phyloP scores from a whole-genome alignment of 1,284 basidiomycete genomes.

The Tremellales sp. region DNA sequence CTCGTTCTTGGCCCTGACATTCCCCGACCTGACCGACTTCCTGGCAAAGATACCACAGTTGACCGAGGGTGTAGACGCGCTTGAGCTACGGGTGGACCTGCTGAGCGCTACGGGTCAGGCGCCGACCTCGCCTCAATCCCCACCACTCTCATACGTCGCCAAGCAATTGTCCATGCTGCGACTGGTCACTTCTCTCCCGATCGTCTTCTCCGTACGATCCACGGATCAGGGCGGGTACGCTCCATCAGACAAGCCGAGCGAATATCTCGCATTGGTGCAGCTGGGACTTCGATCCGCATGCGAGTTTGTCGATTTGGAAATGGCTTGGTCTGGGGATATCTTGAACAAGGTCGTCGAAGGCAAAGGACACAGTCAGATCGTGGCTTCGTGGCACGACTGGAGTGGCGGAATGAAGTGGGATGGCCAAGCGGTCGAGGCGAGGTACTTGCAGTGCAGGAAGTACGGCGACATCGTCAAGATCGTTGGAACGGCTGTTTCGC shows the following conservation, averaged over 20 bases:
- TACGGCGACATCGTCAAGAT: constrained; percentile 90
- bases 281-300: constrained; percentile 78
- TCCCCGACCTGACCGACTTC: constrained; percentile 75
- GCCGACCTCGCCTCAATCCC: constrained; percentile 56
- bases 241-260: constrained; percentile 70
- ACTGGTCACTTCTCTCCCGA: constrained; percentile 71
- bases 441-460: constrained; percentile 61
- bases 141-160: constrained; percentile 69
- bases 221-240: constrained; percentile 86
- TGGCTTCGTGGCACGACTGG: constrained; percentile 95
- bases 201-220: constrained; percentile 89
- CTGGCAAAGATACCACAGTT: constrained; percentile 68
- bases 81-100: constrained; percentile 91
- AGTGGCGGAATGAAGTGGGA: constrained; percentile 81
- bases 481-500: constrained; percentile 71
- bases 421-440: constrained; percentile 61
- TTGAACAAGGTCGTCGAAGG: constrained; percentile 60
- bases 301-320: constrained; percentile 92
- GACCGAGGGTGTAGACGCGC: constrained; percentile 79
- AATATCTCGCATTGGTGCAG: constrained; percentile 72
- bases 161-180: constrained; percentile 78
- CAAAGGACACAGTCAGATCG: constrained; percentile 73
- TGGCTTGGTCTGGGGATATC: constrained; percentile 64
- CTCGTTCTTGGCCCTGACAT: constrained; percentile 89
- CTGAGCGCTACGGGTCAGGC: constrained; percentile 57